Evolutionary conservation across 345 rosid species (phyloP).

Genomic region (Excoecaria agallocha): DNA sequence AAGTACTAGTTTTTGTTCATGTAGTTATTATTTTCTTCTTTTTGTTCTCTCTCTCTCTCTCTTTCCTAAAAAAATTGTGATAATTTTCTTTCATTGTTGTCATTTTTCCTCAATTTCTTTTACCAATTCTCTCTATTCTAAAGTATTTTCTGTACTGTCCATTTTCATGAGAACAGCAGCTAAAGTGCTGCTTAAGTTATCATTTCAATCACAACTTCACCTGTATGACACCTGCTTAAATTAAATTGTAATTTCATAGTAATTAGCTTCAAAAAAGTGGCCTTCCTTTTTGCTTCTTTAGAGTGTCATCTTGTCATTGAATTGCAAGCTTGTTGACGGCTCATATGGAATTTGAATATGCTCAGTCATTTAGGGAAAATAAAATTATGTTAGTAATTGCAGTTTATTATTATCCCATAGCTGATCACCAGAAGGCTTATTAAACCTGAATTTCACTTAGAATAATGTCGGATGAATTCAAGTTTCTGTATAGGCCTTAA

Average conservation of each 20-base stretch:
- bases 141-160: not conserved
- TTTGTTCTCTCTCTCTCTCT: too few species aligned
- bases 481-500: not conserved
- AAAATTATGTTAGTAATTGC: too few species aligned
- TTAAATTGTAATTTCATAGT: not conserved
- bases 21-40: not conserved
- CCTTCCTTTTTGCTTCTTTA: not conserved
- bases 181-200: not conserved
- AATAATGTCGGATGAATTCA: too few species aligned
- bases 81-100: not conserved
- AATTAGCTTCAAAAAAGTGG: not conserved
- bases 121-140: not conserved
- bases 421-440: too few species aligned
- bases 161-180: not conserved
- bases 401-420: too few species aligned
- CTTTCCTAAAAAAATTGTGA: not conserved
- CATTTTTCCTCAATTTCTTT: not conserved
- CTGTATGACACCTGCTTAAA: not conserved
- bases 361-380: too few species aligned
- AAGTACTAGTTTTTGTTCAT: too few species aligned
- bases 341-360: too few species aligned
- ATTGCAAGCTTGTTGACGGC: too few species aligned
- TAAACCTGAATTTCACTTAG: too few species aligned
- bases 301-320: too few species aligned
- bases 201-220: not conserved